These are phyloP conservation scores for Umbelopsis ramanniana DNA, from an alignment of 192 early-diverging fungal species.

Conservation along the genomic window DNA sequence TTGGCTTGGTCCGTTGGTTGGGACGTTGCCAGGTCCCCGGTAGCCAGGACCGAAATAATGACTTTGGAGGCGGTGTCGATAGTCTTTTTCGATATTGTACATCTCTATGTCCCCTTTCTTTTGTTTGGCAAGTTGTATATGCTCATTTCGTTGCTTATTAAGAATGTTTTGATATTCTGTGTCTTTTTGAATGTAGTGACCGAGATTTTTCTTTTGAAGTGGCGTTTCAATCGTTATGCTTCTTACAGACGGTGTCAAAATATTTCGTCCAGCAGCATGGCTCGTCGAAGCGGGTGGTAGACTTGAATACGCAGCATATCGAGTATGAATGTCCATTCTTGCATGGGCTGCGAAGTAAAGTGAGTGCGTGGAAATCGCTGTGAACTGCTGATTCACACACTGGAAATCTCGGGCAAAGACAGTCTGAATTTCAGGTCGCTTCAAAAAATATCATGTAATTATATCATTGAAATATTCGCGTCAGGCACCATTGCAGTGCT, in stretches of 20 bases:
- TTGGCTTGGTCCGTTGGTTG: slow-evolving; percentile 41
- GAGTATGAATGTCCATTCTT: neutral
- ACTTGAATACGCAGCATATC: neutral
- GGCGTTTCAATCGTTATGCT: slow-evolving; percentile 3
- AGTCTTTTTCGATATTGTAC: slow-evolving; percentile 34
- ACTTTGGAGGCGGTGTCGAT: slow-evolving; percentile 31
- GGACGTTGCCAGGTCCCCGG: slow-evolving; percentile 58
- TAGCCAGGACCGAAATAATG: slow-evolving; percentile 63
- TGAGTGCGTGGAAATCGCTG: neutral
- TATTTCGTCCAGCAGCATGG: neutral
- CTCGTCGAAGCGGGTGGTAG: neutral
- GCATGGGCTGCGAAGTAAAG: neutral
- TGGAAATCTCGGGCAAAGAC: neutral
- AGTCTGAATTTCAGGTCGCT: no score
- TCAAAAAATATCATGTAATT: no score
- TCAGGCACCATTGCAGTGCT: no score
- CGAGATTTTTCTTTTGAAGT: slow-evolving; percentile 32
- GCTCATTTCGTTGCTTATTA: slow-evolving; percentile 50
- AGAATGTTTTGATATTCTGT: slow-evolving; percentile 47
- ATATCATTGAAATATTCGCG: no score
- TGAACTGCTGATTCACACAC: neutral
- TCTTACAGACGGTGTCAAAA: slow-evolving; percentile 18
- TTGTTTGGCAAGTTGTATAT: slow-evolving; percentile 44
- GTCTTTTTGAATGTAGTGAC: slow-evolving; percentile 48
- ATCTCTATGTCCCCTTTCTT: slow-evolving; percentile 49